Evolutionary conservation across 495 filamentous ascomycete genomes (phyloP).

Genomic region (Aspergillus asperescens): DNA sequence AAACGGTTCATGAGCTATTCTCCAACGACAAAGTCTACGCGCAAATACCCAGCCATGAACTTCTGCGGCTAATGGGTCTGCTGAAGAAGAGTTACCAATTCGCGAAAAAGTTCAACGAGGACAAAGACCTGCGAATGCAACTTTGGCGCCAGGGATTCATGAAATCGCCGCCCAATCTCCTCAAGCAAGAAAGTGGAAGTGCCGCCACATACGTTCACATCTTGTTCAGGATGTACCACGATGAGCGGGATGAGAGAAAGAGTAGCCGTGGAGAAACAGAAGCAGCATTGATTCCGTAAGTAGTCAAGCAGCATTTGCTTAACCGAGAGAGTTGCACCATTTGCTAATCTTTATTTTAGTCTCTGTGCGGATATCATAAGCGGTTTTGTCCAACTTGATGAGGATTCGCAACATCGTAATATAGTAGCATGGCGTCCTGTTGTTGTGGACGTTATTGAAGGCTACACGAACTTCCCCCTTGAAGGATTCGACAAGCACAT

Average conservation of each 20-base stretch:
- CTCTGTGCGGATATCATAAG: conserved; percentile 89
- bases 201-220: conserved; percentile 93
- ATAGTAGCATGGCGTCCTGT: conserved; percentile 95
- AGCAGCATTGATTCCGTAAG: conserved; percentile 79
- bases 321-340: background rate
- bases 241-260: conserved; percentile 74
- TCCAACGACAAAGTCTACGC: conserved; percentile 94
- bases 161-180: conserved; percentile 97
- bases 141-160: conserved; percentile 98
- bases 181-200: conserved; percentile 93
- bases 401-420: conserved; percentile 92
- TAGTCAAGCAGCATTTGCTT: conserved; percentile 11
- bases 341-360: conserved; percentile 28
- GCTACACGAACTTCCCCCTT: conserved; percentile 81
- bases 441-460: conserved; percentile 95
- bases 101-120: conserved; percentile 92
- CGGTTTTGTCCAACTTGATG: conserved; percentile 76
- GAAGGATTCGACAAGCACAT: conserved; percentile 78
- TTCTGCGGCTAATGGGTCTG: conserved; percentile 86
- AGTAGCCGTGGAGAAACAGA: conserved; percentile 77
- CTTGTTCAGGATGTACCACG: conserved; percentile 92
- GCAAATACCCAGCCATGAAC: conserved; percentile 80
- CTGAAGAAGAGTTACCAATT: conserved; percentile 94
- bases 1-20: conserved; percentile 97
- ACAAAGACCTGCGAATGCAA: conserved; percentile 90